phyloP scores from a whole-genome alignment of 78 protist species.

The Cavenderia fasciculata region DNA sequence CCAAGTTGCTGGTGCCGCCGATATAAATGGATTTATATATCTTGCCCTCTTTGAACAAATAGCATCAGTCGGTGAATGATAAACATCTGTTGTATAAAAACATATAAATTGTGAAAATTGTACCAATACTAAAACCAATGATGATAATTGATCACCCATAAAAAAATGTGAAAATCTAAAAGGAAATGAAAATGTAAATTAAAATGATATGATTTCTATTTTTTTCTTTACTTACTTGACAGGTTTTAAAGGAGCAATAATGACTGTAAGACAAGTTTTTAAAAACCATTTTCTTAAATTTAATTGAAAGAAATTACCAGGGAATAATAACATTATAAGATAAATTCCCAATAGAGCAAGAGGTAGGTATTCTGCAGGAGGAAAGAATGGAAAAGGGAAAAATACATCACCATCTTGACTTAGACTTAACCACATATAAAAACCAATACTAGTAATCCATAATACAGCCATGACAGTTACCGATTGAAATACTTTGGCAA shows the following conservation, averaged over 20 bases:
- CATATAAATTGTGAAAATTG: slow-evolving; percentile 43
- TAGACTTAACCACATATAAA: slow-evolving; percentile 55
- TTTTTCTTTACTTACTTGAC: too few species aligned
- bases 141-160: slow-evolving; percentile 67
- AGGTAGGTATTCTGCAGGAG: slow-evolving; percentile 47
- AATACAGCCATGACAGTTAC: slow-evolving; percentile 38
- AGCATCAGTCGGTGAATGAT: neutral
- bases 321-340: neutral
- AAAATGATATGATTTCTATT: too few species aligned
- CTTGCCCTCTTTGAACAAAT: slow-evolving; percentile 14
- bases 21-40: slow-evolving; percentile 52
- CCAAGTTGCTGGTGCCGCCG: slow-evolving; percentile 75
- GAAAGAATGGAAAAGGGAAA: slow-evolving; percentile 54
- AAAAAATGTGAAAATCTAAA: slow-evolving; percentile 69
- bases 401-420: neutral
- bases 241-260: slow-evolving; percentile 41
- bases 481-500: slow-evolving; percentile 25
- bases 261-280: slow-evolving; percentile 13
- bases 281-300: slow-evolving; percentile 48
- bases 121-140: slow-evolving; percentile 44
- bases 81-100: slow-evolving; percentile 54
- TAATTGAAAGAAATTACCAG: slow-evolving; percentile 40
- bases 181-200: too few species aligned
- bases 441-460: slow-evolving; percentile 59
- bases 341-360: slow-evolving; percentile 16